Conservation (phyloP, 768 basidiomycete species). For the Trametes gibbosa region DNA sequence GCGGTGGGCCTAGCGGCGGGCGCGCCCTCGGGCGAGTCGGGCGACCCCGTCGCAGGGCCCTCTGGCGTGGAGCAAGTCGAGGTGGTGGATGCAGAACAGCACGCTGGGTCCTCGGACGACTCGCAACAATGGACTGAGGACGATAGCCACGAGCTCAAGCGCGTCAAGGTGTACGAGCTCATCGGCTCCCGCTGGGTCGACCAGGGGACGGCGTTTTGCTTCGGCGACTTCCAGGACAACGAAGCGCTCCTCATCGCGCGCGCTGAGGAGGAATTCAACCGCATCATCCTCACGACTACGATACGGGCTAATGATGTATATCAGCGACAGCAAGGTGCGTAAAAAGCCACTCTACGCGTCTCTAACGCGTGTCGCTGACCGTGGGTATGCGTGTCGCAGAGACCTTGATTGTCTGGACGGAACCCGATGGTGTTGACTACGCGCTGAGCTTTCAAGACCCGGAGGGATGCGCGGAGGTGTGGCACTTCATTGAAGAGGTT, state of each 20-base stretch:
- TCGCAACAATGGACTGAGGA: conserved; percentile 59
- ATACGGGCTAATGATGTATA: conserved; percentile 84
- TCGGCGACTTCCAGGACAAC: conserved; percentile 80
- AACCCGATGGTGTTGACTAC: conserved; percentile 91
- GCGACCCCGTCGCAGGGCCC: conserved; percentile 5
- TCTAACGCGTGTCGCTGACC: conserved; percentile 3
- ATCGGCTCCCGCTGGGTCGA: conserved; percentile 91
- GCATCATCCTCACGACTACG: conserved; percentile 74
- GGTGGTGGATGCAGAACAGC: conserved; percentile 7
- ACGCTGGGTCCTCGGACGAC: conserved; percentile 48
- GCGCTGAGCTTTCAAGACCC: conserved; percentile 96
- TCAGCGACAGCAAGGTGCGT: conserved; percentile 80
- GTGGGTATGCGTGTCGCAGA: conserved; percentile 45
- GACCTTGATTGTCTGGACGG: conserved; percentile 98
- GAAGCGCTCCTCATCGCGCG: conserved; percentile 85
- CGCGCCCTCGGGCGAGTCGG: not conserved
- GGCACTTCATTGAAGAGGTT: conserved; percentile 94
- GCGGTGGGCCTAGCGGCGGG: conserved; percentile 1
- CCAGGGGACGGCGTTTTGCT: conserved; percentile 95
- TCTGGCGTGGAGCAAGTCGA: conserved; percentile 8
- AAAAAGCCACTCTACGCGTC: conserved; percentile 16
- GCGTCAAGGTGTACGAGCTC: conserved; percentile 97
- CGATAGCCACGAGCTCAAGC: conserved; percentile 71
- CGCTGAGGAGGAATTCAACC: conserved; percentile 67
- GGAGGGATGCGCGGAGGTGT: conserved; percentile 93